These are phyloP conservation scores for Exophiala sideris DNA, from an alignment of 2,329 filamentous ascomycete genomes.

Conservation along the genomic window DNA sequence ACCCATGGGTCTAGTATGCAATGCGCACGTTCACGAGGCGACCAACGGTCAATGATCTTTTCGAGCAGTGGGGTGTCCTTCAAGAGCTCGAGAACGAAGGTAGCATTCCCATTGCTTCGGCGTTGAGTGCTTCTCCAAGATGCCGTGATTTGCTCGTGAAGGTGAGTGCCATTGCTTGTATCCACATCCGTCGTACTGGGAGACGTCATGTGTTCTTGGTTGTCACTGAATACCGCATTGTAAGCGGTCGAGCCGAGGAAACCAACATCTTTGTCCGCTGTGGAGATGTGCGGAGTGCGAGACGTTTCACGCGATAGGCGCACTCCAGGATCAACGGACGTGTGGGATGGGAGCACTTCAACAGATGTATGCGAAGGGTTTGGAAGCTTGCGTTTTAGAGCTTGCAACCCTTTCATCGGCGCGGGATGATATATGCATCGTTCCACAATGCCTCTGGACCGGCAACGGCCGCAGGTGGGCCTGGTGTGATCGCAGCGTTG, in stretches of 20 bases:
- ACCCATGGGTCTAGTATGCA: not conserved
- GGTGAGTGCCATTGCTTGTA: not conserved
- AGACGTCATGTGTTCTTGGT: conserved; percentile 4
- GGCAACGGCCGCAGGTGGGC: too few species aligned
- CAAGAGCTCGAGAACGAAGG: not conserved
- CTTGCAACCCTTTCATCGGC: too few species aligned
- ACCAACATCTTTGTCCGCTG: conserved; percentile 6
- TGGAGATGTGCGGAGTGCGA: too few species aligned
- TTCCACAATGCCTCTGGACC: too few species aligned
- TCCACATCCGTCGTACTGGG: too few species aligned
- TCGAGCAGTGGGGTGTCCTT: not conserved
- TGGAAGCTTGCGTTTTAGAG: too few species aligned
- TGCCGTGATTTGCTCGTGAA: not conserved
- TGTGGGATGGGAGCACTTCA: too few species aligned
- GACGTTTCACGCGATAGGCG: too few species aligned
- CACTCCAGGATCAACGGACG: too few species aligned
- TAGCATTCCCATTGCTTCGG: not conserved
- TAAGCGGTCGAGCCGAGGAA: conserved; percentile 28
- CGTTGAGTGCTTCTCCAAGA: not conserved
- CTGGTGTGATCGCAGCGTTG: too few species aligned
- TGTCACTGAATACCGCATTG: conserved; percentile 23
- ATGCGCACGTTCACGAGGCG: not conserved
- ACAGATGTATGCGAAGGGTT: too few species aligned
- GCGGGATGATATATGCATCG: too few species aligned
- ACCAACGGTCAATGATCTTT: not conserved